Evolutionary conservation across 805 yeast species (phyloP).

Genomic region (Maudiozyma bulderi): DNA sequence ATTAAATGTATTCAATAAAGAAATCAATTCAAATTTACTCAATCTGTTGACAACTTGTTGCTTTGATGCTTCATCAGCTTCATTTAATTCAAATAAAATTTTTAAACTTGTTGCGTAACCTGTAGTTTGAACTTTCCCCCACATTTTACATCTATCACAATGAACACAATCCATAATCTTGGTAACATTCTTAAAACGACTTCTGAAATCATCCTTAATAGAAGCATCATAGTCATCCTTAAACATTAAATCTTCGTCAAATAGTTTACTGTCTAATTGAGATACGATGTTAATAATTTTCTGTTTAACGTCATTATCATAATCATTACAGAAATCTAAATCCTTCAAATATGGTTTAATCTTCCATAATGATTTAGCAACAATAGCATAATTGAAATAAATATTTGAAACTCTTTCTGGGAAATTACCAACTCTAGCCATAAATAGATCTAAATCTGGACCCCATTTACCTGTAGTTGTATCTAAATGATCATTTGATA

Average conservation of each 20-base stretch:
- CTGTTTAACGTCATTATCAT: slow-evolving; percentile 37
- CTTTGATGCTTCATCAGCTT: slow-evolving; percentile 33
- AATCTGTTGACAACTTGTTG: slow-evolving; percentile 47
- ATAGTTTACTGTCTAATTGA: slow-evolving; percentile 29
- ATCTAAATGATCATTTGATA: slow-evolving; percentile 73
- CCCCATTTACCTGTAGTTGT: slow-evolving; percentile 68
- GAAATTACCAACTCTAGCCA: slow-evolving; percentile 80
- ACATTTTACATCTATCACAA: slow-evolving; percentile 91
- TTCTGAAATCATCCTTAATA: slow-evolving; percentile 77
- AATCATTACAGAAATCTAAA: slow-evolving; percentile 39
- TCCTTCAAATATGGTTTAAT: slow-evolving; percentile 43
- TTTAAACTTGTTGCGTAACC: slow-evolving; percentile 97
- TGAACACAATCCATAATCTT: slow-evolving; percentile 97
- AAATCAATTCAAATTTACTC: slow-evolving; percentile 76
- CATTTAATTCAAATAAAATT: slow-evolving; percentile 67
- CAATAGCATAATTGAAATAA: slow-evolving; percentile 85
- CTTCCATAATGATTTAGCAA: slow-evolving; percentile 72
- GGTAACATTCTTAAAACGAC: slow-evolving; percentile 80
- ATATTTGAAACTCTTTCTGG: slow-evolving; percentile 85
- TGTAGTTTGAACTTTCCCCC: slow-evolving; percentile 97
- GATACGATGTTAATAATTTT: slow-evolving; percentile 35
- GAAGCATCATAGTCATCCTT: slow-evolving; percentile 34
- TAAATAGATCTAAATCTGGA: slow-evolving; percentile 72
- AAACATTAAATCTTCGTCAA: slow-evolving; percentile 44
- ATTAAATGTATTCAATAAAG: slow-evolving; percentile 86